These are phyloP conservation scores for Bipolaris oryzae DNA, from an alignment of 2,329 filamentous ascomycete genomes.

Conservation along the genomic window DNA sequence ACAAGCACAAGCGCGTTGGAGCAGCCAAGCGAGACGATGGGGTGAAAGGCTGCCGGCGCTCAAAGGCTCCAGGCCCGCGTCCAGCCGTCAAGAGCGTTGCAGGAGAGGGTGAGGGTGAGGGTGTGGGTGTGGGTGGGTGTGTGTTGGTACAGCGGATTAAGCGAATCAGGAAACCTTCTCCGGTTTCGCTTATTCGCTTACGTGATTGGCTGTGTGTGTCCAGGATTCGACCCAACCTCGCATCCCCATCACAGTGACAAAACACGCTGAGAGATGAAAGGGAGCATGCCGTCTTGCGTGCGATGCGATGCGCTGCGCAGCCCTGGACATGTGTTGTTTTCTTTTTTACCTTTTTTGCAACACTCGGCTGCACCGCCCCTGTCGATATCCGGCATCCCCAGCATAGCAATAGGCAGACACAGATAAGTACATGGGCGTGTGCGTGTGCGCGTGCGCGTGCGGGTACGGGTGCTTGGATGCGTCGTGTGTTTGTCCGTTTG, in stretches of 20 bases:
- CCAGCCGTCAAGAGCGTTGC: background rate
- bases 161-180: slow-evolving; percentile 16
- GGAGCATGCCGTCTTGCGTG: slow-evolving; percentile 19
- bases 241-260: slow-evolving; percentile 17
- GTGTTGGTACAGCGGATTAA: slow-evolving; percentile 8
- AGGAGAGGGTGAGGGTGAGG: background rate
- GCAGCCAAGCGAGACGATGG: background rate
- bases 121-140: background rate
- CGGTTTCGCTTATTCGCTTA: slow-evolving; percentile 29
- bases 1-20: slow-evolving; percentile 27
- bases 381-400: slow-evolving; percentile 8
- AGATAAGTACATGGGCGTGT: background rate
- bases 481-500: too few species aligned
- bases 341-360: slow-evolving; percentile 6
- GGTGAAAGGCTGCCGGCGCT: background rate
- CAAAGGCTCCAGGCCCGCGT: too few species aligned
- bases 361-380: slow-evolving; percentile 16
- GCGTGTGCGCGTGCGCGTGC: too few species aligned
- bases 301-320: slow-evolving; percentile 4
- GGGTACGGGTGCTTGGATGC: background rate
- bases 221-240: slow-evolving; percentile 26
- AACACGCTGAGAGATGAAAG: slow-evolving; percentile 30
- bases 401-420: background rate
- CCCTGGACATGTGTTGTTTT: slow-evolving; percentile 1
- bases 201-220: slow-evolving; percentile 28